A percentile compares a stretch with the other conserved stretches of the same genome.
Evolutionary conservation across 116 monocot species (phyloP).

Genomic region (Dioscorea cayenensis): DNA sequence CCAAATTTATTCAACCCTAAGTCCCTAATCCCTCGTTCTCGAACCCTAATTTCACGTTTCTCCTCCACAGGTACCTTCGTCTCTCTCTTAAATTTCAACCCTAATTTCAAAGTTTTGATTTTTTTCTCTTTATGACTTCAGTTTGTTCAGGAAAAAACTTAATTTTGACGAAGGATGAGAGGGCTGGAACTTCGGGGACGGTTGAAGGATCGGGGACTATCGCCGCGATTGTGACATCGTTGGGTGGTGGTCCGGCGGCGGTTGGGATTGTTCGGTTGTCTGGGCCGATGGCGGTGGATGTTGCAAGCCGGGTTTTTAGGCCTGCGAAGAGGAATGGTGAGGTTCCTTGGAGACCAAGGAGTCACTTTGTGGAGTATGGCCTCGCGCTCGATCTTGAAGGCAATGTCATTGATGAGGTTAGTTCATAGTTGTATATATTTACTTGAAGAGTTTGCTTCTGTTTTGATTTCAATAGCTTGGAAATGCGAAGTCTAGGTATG

Average conservation of each 20-base stretch:
- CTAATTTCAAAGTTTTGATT: not conserved
- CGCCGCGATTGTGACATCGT: constrained; percentile 81
- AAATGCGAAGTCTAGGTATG: too few species aligned
- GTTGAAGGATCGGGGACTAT: constrained; percentile 36
- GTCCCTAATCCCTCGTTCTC: constrained; percentile 8
- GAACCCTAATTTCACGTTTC: constrained; percentile 7
- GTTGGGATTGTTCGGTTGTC: constrained; percentile 86
- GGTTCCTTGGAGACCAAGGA: constrained; percentile 54
- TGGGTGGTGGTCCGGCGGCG: constrained; percentile 72
- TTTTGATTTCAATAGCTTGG: not conserved
- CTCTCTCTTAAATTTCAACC: not conserved
- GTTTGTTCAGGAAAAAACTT: constrained; percentile 24
- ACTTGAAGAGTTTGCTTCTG: not conserved
- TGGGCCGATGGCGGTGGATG: constrained; percentile 45
- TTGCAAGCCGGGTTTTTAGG: constrained; percentile 59
- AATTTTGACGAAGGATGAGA: constrained; percentile 50
- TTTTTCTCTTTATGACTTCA: not conserved
- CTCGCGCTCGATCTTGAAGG: constrained; percentile 48
- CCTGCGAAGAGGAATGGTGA: constrained; percentile 32
- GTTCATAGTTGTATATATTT: not conserved
- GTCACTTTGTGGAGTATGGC: constrained; percentile 86
- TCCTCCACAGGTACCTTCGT: not conserved
- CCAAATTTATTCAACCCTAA: not conserved
- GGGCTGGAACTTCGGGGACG: constrained; percentile 7
- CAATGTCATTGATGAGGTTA: constrained; percentile 80